Percentiles rank a stretch among this genome's conserved stretches.
Conservation (phyloP, 2,329 filamentous ascomycete species). For the Pleomassaria siparia region DNA sequence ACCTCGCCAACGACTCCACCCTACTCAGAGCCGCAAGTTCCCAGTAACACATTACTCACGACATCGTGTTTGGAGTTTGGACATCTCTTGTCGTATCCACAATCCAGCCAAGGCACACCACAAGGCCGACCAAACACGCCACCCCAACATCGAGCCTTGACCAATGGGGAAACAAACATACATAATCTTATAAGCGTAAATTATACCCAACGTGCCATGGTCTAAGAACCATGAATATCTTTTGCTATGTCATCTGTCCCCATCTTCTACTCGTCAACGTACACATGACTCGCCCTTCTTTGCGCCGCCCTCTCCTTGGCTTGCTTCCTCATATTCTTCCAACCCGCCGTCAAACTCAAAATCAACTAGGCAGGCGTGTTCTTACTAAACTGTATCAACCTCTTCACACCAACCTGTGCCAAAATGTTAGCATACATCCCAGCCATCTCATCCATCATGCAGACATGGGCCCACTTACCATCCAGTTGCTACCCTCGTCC, state of each 20-base stretch:
- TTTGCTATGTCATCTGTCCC: background rate
- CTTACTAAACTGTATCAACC: conserved; percentile 43
- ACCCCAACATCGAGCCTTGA: too few species aligned
- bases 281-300: background rate
- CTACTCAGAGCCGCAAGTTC: conserved; percentile 9
- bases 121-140: background rate
- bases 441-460: background rate
- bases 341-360: background rate
- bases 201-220: too few species aligned
- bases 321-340: background rate
- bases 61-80: background rate
- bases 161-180: too few species aligned
- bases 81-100: background rate
- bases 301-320: background rate
- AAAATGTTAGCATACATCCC: background rate
- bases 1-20: conserved; percentile 10
- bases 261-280: background rate
- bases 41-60: background rate
- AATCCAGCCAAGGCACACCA: background rate
- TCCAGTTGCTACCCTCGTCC: conserved; percentile 54
- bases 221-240: background rate
- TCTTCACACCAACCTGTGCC: conserved; percentile 39
- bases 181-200: too few species aligned
- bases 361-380: conserved; percentile 24
- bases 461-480: conserved; percentile 44